A percentile compares a stretch with the other conserved stretches of the same genome.
Conservation (phyloP, 306 rosid genomes). For the Phaseolus lunatus region DNA sequence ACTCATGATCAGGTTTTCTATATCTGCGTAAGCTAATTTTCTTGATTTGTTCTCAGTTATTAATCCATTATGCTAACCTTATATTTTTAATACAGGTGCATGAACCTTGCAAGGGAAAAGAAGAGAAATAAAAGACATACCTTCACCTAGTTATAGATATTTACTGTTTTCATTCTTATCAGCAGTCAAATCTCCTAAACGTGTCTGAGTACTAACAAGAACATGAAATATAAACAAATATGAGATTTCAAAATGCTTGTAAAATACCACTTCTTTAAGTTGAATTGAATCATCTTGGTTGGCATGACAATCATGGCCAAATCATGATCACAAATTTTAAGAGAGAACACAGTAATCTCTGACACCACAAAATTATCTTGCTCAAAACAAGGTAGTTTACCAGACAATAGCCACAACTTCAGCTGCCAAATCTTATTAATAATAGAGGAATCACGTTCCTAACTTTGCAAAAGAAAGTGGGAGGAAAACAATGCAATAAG, state of each 20-base stretch:
- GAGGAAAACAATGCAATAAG: conserved; percentile 40
- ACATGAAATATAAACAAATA: conserved; percentile 27
- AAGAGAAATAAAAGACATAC: no score
- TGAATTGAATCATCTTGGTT: conserved; percentile 43
- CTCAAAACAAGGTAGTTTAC: conserved; percentile 31
- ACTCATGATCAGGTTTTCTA: no score
- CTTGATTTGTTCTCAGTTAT: no score
- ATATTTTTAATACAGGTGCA: no score
- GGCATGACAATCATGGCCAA: conserved; percentile 54
- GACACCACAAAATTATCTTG: conserved; percentile 37
- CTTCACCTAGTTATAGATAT: no score
- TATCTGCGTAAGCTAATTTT: no score
- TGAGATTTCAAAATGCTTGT: neutral
- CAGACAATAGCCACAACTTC: conserved; percentile 48
- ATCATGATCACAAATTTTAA: conserved; percentile 45
- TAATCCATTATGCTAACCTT: no score
- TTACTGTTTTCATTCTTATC: no score
- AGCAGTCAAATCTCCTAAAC: no score
- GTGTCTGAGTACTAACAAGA: neutral
- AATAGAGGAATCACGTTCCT: conserved; percentile 47
- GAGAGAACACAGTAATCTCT: conserved; percentile 38
- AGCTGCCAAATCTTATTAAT: conserved; percentile 45
- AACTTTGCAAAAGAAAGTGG: conserved; percentile 43
- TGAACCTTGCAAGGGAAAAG: no score
- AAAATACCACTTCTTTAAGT: conserved; percentile 26